A percentile compares a stretch with the other conserved stretches of the same genome.
phyloP scores from a whole-genome alignment of 1,284 basidiomycete species.

The Trichosporon ovoides region DNA sequence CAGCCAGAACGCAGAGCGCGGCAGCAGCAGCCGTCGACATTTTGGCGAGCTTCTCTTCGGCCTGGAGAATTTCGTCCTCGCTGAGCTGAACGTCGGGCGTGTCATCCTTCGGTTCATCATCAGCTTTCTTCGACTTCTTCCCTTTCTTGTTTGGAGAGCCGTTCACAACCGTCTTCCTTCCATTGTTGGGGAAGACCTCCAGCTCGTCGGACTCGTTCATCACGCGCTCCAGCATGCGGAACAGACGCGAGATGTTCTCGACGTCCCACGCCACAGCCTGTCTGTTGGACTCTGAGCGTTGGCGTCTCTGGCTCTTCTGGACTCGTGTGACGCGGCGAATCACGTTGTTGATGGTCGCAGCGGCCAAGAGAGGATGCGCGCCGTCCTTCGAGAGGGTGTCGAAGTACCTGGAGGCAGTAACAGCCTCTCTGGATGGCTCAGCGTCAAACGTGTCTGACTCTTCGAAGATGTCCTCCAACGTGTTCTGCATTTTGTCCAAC shows the following conservation, averaged over 20 bases:
- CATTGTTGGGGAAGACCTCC: slow-evolving; percentile 58
- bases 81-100: slow-evolving; percentile 37
- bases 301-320: slow-evolving; percentile 23
- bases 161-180: slow-evolving; percentile 19
- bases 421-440: slow-evolving; percentile 56
- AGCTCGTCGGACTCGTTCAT: slow-evolving; percentile 66
- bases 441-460: slow-evolving; percentile 74
- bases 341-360: slow-evolving; percentile 62
- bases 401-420: slow-evolving; percentile 59
- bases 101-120: slow-evolving; percentile 22
- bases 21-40: slow-evolving; percentile 68
- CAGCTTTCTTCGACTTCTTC: slow-evolving; percentile 37
- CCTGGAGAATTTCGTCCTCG: slow-evolving; percentile 55
- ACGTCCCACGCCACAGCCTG: slow-evolving; percentile 52
- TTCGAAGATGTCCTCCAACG: slow-evolving; percentile 81
- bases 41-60: slow-evolving; percentile 55
- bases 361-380: slow-evolving; percentile 58
- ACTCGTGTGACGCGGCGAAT: slow-evolving; percentile 28
- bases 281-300: slow-evolving; percentile 9
- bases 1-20: slow-evolving; percentile 71
- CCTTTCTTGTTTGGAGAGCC: slow-evolving; percentile 51
- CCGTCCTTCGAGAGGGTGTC: slow-evolving; percentile 58
- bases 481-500: slow-evolving; percentile 63
- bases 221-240: slow-evolving; percentile 70
- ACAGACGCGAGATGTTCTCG: slow-evolving; percentile 57